phyloP scores from a whole-genome alignment of 257 asterid species.

The Ilex aquifolium region DNA sequence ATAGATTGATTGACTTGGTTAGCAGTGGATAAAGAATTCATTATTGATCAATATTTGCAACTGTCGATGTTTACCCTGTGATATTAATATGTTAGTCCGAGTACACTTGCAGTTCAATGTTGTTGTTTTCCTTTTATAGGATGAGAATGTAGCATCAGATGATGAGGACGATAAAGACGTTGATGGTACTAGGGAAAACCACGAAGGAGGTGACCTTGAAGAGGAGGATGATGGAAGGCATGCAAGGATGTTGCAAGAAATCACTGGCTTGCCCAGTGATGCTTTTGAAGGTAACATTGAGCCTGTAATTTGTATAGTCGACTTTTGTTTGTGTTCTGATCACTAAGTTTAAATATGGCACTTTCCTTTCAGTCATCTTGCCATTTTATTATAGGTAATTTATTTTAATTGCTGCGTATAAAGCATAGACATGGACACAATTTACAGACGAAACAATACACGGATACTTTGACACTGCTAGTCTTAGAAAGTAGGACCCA shows the following conservation, averaged over 20 bases:
- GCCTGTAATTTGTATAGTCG: not conserved
- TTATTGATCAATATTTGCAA: too few species aligned
- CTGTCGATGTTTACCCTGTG: not conserved
- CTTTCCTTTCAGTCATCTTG: too few species aligned
- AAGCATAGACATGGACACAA: too few species aligned
- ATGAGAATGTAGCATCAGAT: constrained; percentile 72
- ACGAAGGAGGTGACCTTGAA: constrained; percentile 13
- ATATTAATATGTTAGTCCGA: not conserved
- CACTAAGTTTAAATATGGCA: not conserved
- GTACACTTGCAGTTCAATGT: not conserved
- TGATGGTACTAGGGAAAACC: constrained; percentile 25
- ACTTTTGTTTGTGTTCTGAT: not conserved
- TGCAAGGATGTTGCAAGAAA: constrained; percentile 61
- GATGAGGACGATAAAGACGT: constrained; percentile 34
- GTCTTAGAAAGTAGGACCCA: too few species aligned
- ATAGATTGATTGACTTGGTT: not conserved
- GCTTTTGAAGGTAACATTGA: constrained; percentile 58
- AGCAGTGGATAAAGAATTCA: not conserved
- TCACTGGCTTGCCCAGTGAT: constrained; percentile 77
- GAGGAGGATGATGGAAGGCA: constrained; percentile 53
- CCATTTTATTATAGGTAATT: not conserved
- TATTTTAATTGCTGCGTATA: not conserved
- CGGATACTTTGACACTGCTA: too few species aligned
- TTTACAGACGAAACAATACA: too few species aligned
- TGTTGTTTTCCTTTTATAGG: constrained; percentile 28